Base-by-base conservation (phyloP, 768 basidiomycete species). In the Trametes sanguinea region DNA sequence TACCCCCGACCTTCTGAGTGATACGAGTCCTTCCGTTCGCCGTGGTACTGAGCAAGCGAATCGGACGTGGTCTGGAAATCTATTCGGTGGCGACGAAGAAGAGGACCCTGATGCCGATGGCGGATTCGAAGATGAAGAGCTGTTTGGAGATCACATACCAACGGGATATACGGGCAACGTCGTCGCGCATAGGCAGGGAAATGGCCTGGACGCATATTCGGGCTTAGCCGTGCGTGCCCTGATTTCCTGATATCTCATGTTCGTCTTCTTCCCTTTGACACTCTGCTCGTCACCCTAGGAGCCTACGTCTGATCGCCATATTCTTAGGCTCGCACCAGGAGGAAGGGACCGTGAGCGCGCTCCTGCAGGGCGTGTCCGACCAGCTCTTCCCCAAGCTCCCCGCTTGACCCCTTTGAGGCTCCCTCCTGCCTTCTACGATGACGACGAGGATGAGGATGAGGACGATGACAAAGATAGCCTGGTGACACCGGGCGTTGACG, bases 11-110 rank as follows among this genome's bases (percentile, higher is more conserved):
- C 54, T 51, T 7, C 46, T 58, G 16, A 13, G 39, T n/a, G 50
- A 51, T n/a, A 37, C 53, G 16, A 27, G 39, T 4, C 51, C 62
- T 7, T n/a, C 51, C 6, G 59, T 44, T 22, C 22, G 22, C 22
- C 22, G 22, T 22, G 22, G 22, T 22, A 22, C 22, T 22, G 22
- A 22, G 22, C 22, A 22, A 1, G 22, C 22, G 22, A 22, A 22
- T 22, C 22, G 22, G 22, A 22, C 22, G 22, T 22, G 22, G 22
- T 53, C 50, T 1, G 53, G 57, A 7, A 50, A 53, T 22, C 54
- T 65, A 4, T 64, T 65, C 35, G 66, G 63, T 11, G 30, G 39
- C 17, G 61, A 59, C 11, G 60, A 40, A 6, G 52, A 30, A 4
- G 39, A 4, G 2, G 50, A 55, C 30, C 46, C n/a, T 16, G 53